These are phyloP conservation scores for Neofusicoccum kwambonambiense DNA, from an alignment of 2,329 filamentous ascomycete species.

Conservation along the genomic window DNA sequence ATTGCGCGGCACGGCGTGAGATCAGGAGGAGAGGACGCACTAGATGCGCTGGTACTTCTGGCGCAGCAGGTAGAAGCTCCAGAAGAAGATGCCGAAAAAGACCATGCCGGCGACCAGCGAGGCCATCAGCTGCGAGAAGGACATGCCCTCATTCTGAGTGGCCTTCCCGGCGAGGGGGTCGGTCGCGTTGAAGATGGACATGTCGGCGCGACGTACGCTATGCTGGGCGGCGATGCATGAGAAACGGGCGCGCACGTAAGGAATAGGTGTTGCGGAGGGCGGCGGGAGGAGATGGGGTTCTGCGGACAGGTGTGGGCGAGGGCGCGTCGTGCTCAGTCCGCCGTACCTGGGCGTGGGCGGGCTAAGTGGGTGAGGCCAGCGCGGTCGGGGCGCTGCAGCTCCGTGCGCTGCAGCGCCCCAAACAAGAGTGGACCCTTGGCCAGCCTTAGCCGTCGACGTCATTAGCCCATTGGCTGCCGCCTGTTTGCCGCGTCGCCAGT, in stretches of 20 bases:
- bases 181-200: background rate
- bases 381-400: background rate
- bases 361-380: background rate
- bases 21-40: constrained; percentile 49
- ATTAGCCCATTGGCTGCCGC: background rate
- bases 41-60: constrained; percentile 81
- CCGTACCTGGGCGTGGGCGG: background rate
- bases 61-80: constrained; percentile 71
- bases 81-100: constrained; percentile 12
- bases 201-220: background rate
- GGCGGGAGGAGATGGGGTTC: background rate
- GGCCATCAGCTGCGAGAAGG: constrained; percentile 15
- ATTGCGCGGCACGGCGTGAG: constrained; percentile 1
- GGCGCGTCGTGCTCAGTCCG: background rate
- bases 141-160: constrained; percentile 1
- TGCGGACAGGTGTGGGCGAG: background rate
- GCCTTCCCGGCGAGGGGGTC: constrained; percentile 8
- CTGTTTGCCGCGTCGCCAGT: background rate
- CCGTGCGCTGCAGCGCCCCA: background rate
- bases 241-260: background rate
- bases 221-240: constrained; percentile 1
- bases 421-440: constrained; percentile 8
- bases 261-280: background rate
- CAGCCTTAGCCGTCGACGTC: constrained; percentile 8
- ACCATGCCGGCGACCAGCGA: constrained; percentile 4